Conservation (phyloP, 768 basidiomycete genomes). For the Tylopilus sp. region DNA sequence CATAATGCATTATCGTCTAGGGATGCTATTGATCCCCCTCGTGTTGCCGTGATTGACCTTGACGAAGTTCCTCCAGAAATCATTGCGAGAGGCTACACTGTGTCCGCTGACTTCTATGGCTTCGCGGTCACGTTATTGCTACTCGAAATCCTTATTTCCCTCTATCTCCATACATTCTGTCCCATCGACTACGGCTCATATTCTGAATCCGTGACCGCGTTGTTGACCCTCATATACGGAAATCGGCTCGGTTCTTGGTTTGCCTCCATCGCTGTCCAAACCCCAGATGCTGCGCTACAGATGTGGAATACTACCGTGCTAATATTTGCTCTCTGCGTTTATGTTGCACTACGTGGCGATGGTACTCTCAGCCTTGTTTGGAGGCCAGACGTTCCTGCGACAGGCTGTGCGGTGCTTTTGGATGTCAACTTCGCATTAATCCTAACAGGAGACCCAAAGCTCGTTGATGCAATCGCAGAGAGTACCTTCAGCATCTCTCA, state of each 20-base stretch:
- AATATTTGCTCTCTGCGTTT: background rate
- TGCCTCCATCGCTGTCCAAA: background rate
- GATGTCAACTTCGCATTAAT: slow-evolving; percentile 1
- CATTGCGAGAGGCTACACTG: background rate
- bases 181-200: background rate
- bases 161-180: background rate
- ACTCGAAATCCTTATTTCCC: background rate
- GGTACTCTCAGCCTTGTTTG: slow-evolving; percentile 1
- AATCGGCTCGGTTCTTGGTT: background rate
- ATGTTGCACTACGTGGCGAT: background rate
- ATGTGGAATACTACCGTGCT: no score
- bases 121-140: background rate
- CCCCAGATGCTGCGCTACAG: no score
- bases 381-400: background rate
- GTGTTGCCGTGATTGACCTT: background rate
- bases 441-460: background rate
- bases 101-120: background rate
- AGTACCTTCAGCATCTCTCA: slow-evolving; percentile 1
- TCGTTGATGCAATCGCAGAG: slow-evolving; percentile 5
- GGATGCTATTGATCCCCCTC: background rate
- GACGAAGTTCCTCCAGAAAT: background rate
- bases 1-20: background rate
- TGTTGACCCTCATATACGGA: background rate
- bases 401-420: background rate
- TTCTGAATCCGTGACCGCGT: background rate